Conservation (phyloP, 2,329 filamentous ascomycete genomes). For the Corniculantispora saksenae region DNA sequence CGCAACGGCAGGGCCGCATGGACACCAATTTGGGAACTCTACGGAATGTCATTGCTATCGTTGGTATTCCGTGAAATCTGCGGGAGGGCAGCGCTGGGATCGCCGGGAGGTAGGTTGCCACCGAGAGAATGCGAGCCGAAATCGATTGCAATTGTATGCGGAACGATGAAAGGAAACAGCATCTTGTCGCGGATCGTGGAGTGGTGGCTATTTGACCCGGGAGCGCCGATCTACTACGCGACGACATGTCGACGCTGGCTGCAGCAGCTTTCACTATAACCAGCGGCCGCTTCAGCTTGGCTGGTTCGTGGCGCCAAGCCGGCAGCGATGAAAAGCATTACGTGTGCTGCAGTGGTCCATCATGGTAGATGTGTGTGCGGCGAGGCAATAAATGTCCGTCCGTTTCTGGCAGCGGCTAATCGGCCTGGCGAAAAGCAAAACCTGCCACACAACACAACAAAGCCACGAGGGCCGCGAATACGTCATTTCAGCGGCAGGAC, state of each 20-base stretch:
- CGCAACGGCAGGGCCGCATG: neutral
- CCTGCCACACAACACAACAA: neutral
- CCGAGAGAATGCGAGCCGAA: neutral
- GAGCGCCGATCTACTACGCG: neutral
- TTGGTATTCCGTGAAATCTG: neutral
- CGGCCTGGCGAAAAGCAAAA: neutral
- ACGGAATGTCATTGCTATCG: neutral
- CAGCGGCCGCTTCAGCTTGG: too few relatives aligned
- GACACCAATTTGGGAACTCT: neutral
- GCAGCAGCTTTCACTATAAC: neutral
- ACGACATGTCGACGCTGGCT: neutral
- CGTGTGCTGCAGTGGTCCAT: neutral
- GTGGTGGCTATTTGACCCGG: neutral
- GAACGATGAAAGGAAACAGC: neutral
- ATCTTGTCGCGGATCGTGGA: neutral
- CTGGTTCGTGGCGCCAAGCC: neutral
- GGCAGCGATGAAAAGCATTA: neutral
- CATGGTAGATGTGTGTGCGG: neutral
- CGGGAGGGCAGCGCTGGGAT: too few relatives aligned
- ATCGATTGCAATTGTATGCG: neutral
- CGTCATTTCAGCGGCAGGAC: slow-evolving; percentile 9
- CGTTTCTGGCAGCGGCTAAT: slow-evolving; percentile 14
- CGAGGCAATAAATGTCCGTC: neutral
- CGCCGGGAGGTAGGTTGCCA: neutral
- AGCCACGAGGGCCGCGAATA: slow-evolving; percentile 5